Conservation (phyloP, 2,329 filamentous ascomycete genomes). For the Colletotrichum orbiculare region DNA sequence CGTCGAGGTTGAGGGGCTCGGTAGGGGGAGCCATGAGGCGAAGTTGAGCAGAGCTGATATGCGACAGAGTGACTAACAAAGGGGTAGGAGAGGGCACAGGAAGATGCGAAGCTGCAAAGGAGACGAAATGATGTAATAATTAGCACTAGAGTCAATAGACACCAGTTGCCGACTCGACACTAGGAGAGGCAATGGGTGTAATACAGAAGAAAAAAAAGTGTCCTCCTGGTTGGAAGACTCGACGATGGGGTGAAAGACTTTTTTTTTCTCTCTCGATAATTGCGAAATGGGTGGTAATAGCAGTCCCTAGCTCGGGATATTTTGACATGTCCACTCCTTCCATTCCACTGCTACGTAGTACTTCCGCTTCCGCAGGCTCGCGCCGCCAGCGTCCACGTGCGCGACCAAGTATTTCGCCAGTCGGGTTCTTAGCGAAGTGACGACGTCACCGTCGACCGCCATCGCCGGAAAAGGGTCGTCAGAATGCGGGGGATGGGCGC, state of each 20-base stretch:
- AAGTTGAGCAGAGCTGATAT: conserved; percentile 3
- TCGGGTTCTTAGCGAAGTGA: conserved; percentile 24
- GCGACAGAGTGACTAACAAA: conserved; percentile 23
- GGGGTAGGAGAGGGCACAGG: not conserved
- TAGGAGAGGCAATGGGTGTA: not conserved
- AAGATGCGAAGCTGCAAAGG: not conserved
- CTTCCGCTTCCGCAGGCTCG: conserved; percentile 21
- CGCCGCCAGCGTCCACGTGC: conserved; percentile 33
- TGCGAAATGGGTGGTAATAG: conserved; percentile 25
- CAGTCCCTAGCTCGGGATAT: not conserved
- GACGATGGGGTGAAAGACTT: conserved; percentile 28
- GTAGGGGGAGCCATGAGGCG: conserved; percentile 65
- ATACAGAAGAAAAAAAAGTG: conserved; percentile 3
- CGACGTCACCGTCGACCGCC: conserved; percentile 27
- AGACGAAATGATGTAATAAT: not conserved
- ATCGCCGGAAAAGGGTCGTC: conserved; percentile 22
- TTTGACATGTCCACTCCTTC: conserved; percentile 14
- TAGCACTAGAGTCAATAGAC: not conserved
- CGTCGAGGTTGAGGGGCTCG: conserved; percentile 76
- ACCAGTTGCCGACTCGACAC: not conserved
- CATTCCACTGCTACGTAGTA: not conserved
- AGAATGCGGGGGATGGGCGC: conserved; percentile 35
- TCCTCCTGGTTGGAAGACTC: conserved; percentile 5
- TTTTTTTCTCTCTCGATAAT: conserved; percentile 15
- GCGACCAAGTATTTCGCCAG: conserved; percentile 25